Percentiles rank a stretch among this genome's conserved stretches.
Conservation (phyloP, 768 basidiomycete species). For the Panaeolus cyanescens region DNA sequence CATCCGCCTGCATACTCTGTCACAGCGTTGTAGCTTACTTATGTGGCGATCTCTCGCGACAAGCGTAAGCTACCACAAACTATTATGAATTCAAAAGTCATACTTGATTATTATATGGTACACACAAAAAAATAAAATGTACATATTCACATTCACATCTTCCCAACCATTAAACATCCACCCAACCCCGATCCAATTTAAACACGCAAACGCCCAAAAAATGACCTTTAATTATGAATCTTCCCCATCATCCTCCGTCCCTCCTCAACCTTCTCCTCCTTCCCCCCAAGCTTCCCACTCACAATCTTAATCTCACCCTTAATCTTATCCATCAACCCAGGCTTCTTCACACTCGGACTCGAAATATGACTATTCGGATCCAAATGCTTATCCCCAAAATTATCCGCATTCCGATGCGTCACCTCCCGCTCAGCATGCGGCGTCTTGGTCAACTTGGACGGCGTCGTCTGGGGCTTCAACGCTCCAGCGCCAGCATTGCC, state of each 20-base stretch:
- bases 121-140: too few species aligned
- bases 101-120: too few species aligned
- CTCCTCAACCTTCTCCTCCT: constrained; percentile 38
- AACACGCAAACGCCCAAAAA: neutral
- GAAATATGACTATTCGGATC: neutral
- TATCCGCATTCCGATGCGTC: neutral
- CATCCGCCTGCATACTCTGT: too few species aligned
- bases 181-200: too few species aligned
- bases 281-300: constrained; percentile 34
- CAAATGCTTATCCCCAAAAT: neutral
- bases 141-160: too few species aligned
- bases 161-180: neutral
- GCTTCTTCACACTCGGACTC: constrained; percentile 17
- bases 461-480: neutral
- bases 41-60: too few species aligned
- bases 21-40: too few species aligned
- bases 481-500: neutral
- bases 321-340: constrained; percentile 35
- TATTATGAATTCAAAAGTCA: too few species aligned
- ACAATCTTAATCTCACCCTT: constrained; percentile 43
- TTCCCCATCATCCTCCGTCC: constrained; percentile 36
- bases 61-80: too few species aligned
- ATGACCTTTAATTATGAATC: constrained; percentile 5
- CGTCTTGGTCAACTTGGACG: neutral
- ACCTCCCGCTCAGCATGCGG: neutral